A percentile compares a stretch with the other conserved stretches of the same genome.
These are phyloP conservation scores for Colletotrichum tanaceti DNA, from an alignment of 2,329 filamentous ascomycete genomes.

Conservation along the genomic window DNA sequence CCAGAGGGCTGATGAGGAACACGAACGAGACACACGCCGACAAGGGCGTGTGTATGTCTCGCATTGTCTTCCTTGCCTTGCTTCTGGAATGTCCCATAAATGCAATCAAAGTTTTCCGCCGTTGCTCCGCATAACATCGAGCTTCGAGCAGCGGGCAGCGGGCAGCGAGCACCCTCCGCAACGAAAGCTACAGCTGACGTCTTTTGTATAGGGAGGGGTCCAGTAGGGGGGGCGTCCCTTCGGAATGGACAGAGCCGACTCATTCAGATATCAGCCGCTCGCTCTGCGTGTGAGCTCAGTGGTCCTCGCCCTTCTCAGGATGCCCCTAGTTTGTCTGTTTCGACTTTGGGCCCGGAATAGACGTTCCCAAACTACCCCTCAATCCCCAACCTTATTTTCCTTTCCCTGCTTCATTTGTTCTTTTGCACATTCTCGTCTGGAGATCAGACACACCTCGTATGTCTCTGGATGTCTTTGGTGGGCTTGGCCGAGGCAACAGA, in stretches of 20 bases:
- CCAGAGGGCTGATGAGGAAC: not conserved
- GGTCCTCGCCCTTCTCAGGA: slow-evolving; percentile 18
- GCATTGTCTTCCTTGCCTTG: not conserved
- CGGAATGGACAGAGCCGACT: not conserved
- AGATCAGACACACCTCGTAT: not conserved
- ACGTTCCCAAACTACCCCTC: slow-evolving; percentile 29
- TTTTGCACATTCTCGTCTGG: not conserved
- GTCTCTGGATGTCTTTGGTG: not conserved
- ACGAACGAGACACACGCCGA: slow-evolving; percentile 7
- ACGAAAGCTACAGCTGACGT: not conserved
- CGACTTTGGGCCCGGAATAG: slow-evolving; percentile 20
- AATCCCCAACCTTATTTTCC: slow-evolving; percentile 26
- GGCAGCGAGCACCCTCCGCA: not conserved
- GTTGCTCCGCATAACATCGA: slow-evolving; percentile 15
- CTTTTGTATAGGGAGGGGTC: not conserved
- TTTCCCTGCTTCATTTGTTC: not conserved
- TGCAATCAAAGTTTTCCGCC: slow-evolving; percentile 13
- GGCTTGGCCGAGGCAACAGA: not conserved
- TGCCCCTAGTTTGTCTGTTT: slow-evolving; percentile 24
- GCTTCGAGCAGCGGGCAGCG: slow-evolving; percentile 6
- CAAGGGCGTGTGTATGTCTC: not conserved
- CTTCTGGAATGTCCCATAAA: slow-evolving; percentile 33
- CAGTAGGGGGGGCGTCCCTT: no score
- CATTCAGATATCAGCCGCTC: slow-evolving; percentile 11
- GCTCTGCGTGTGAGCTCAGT: slow-evolving; percentile 6